A percentile compares a stretch with the other conserved stretches of the same genome.
phyloP scores from a whole-genome alignment of 1,139 yeast genomes.

The Sugiyamaella novakii region DNA sequence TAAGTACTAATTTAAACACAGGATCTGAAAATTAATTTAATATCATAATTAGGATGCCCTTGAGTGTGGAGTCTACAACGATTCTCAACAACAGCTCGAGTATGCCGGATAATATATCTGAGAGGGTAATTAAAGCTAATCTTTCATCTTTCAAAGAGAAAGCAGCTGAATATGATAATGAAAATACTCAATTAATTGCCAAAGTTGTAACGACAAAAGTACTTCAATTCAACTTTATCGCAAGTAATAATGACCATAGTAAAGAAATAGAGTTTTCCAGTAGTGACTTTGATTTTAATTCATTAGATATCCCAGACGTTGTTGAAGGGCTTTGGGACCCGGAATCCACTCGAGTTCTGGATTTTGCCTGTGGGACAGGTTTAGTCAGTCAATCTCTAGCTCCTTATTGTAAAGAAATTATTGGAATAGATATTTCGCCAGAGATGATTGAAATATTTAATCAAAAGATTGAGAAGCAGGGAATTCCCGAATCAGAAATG shows the following conservation, averaged over 20 bases:
- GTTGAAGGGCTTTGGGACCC: slow-evolving; percentile 26
- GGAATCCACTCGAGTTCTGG: slow-evolving; percentile 33
- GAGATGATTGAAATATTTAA: slow-evolving; percentile 36
- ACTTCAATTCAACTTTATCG: slow-evolving; percentile 19
- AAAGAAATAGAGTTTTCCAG: slow-evolving; percentile 5
- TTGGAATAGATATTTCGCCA: slow-evolving; percentile 38
- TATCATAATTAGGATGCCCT: no score
- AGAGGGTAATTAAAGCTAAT: slow-evolving; percentile 18
- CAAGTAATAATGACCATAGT: background rate
- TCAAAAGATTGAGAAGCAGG: slow-evolving; percentile 31
- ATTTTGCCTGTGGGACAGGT: slow-evolving; percentile 41
- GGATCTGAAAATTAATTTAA: no score
- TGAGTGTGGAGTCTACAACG: no score
- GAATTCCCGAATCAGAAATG: slow-evolving; percentile 30
- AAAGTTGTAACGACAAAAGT: slow-evolving; percentile 21
- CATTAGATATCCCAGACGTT: slow-evolving; percentile 16
- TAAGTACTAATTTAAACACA: no score
- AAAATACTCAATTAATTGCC: slow-evolving; percentile 48
- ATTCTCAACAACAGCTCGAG: no score
- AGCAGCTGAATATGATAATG: slow-evolving; percentile 30
- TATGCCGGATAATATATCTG: no score
- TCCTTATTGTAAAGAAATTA: slow-evolving; percentile 31
- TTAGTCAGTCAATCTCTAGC: slow-evolving; percentile 33
- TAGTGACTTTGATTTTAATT: slow-evolving; percentile 15
- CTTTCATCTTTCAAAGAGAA: slow-evolving; percentile 14